Conservation (phyloP, 176 grass and related monocot species). For the Chrysopogon serrulatus region DNA sequence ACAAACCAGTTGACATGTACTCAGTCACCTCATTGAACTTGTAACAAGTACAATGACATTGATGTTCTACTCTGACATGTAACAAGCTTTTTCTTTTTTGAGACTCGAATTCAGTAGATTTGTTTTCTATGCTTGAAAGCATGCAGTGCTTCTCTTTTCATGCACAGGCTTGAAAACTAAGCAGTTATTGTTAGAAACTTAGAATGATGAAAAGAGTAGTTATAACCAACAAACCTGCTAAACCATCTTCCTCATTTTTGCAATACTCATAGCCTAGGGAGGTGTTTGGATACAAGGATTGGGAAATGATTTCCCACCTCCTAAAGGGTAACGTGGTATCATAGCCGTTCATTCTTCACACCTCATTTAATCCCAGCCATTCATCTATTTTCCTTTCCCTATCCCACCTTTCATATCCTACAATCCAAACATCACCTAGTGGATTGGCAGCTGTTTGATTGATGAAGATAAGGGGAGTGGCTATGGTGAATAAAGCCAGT, state of each 20-base stretch:
- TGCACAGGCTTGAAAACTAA: background rate
- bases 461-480: background rate
- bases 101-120: background rate
- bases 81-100: background rate
- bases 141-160: background rate
- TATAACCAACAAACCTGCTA: background rate
- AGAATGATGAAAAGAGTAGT: background rate
- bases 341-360: no score
- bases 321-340: no score
- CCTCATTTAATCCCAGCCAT: no score
- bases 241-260: background rate
- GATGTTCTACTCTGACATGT: background rate
- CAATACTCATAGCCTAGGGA: background rate
- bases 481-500: background rate
- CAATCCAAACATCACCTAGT: no score
- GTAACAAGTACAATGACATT: background rate
- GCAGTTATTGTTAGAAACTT: background rate
- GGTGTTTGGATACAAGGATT: no score
- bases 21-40: background rate
- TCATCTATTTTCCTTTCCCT: no score
- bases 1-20: background rate
- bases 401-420: no score
- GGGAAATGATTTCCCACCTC: no score
- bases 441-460: background rate
- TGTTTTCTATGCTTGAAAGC: background rate